A percentile compares a stretch with the other conserved stretches of the same genome.
These are phyloP conservation scores for Pseudogymnoascus sp. DNA, from an alignment of 2,329 filamentous ascomycete genomes.

Conservation along the genomic window DNA sequence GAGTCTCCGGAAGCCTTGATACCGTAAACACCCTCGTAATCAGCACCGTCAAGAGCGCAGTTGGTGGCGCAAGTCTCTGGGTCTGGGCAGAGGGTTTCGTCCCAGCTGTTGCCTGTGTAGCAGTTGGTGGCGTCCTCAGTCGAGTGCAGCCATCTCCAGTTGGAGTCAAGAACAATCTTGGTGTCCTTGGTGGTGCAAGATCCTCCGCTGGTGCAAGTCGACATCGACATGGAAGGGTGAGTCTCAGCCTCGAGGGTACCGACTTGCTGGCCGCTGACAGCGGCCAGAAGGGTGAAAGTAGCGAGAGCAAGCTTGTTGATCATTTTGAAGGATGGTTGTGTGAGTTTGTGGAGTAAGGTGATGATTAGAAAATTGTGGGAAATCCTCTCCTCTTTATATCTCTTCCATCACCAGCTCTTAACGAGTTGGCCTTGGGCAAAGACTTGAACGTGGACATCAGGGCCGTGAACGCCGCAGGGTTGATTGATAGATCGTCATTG, in stretches of 20 bases:
- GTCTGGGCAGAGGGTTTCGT: conserved; percentile 34
- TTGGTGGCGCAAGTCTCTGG: conserved; percentile 35
- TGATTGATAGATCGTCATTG: background rate
- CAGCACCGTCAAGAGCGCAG: conserved; percentile 43
- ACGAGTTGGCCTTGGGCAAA: background rate
- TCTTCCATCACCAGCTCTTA: background rate
- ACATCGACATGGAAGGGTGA: conserved; percentile 42
- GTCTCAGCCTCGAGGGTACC: conserved; percentile 35
- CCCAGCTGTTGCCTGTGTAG: conserved; percentile 32
- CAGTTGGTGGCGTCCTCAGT: conserved; percentile 29
- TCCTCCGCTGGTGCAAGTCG: conserved; percentile 37
- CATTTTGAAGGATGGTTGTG: conserved; percentile 8
- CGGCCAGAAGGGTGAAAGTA: conserved; percentile 33
- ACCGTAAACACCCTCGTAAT: conserved; percentile 42
- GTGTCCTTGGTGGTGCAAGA: conserved; percentile 38
- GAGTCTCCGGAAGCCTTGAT: conserved; percentile 41
- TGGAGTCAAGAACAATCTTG: conserved; percentile 42
- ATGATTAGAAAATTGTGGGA: conserved; percentile 9
- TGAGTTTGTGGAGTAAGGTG: conserved; percentile 1
- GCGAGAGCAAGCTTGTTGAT: conserved; percentile 6
- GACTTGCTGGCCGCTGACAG: conserved; percentile 37
- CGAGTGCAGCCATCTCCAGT: conserved; percentile 47
- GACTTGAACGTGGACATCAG: background rate
- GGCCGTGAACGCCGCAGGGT: conserved; percentile 6
- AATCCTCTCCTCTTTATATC: conserved; percentile 5